Base-by-base conservation (phyloP, 805 yeast species). In the Grigorovia yakushimaensis region DNA sequence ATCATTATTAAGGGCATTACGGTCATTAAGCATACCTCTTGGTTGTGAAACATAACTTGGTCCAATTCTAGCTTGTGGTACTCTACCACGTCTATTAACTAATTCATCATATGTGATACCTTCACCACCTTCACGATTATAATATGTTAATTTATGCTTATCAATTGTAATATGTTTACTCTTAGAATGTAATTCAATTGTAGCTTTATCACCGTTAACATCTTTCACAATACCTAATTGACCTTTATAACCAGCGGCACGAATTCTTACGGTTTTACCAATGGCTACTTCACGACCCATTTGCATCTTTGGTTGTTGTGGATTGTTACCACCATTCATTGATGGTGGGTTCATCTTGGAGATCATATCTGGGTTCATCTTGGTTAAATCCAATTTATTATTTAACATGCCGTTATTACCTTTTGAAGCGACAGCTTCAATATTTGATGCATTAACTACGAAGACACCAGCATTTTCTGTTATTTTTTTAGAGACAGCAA, bases 231-330 rank as follows among this genome's bases (percentile, higher is more conserved):
- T 84, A 63, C 98, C 98, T 70, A 83, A 81, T 55, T 88, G 79
- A 42, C 98, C 98, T 69, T 93, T 93, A 65, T 91, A 88, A 43
- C 79, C 80, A 27, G 95, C 93, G n/a, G 96, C 88, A 59, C 84
- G 81, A 43, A 93, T 84, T 53, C 88, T 79, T 20, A 93, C 96
- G 49, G 84, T 83, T 60, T 87, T 88, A 55, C 87, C 84, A 36
- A 93, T 60, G 24, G 94, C 79, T 43, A 78, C 77, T 64, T 88
- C 96, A 54, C 95, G 79, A 8, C 95, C 96, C 47, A 81, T 78
- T 46, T 70, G 73, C 51, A 70, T 67, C 46, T 79, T 73, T 6
- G 46, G 48, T 19, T 66, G 64, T 36, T 76, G 73, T 23, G 76
- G 73, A 4, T 80, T 73, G 33, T 52, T 55, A 18, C 72, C 71